These are phyloP conservation scores for Daldinia eschscholtzii DNA, from an alignment of 2,329 filamentous ascomycete genomes.

Conservation along the genomic window DNA sequence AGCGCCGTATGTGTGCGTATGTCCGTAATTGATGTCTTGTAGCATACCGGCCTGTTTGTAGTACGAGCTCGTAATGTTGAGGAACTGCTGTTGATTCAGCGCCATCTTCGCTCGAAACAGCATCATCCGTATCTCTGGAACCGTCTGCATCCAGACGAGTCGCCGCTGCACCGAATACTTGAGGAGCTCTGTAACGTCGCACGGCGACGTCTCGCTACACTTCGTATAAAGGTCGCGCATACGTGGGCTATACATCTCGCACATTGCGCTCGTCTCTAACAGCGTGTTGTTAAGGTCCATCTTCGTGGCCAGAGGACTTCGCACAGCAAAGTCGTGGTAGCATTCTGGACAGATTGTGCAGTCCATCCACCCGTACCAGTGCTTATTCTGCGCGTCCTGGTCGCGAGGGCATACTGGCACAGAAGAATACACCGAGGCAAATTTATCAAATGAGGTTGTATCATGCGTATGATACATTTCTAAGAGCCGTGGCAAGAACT, in stretches of 20 bases:
- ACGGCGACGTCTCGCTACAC: constrained; percentile 49
- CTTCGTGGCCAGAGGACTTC: constrained; percentile 46
- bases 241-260: constrained; percentile 56
- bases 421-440: constrained; percentile 49
- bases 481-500: constrained; percentile 45
- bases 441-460: constrained; percentile 47
- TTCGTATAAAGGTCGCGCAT: constrained; percentile 54
- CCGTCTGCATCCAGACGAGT: background rate
- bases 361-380: constrained; percentile 56
- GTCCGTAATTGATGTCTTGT: background rate
- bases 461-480: constrained; percentile 51
- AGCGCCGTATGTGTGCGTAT: constrained; percentile 47
- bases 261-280: constrained; percentile 48
- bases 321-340: constrained; percentile 52
- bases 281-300: constrained; percentile 50
- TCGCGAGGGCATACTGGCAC: constrained; percentile 51
- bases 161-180: background rate
- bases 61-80: background rate
- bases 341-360: constrained; percentile 56
- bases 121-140: constrained; percentile 1
- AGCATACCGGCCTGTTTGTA: background rate
- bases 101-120: background rate
- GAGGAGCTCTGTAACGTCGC: constrained; percentile 24
- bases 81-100: background rate
- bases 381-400: constrained; percentile 37